Evolutionary conservation across 805 yeast genomes (phyloP).

Genomic region (Wickerhamiella spandovensis): DNA sequence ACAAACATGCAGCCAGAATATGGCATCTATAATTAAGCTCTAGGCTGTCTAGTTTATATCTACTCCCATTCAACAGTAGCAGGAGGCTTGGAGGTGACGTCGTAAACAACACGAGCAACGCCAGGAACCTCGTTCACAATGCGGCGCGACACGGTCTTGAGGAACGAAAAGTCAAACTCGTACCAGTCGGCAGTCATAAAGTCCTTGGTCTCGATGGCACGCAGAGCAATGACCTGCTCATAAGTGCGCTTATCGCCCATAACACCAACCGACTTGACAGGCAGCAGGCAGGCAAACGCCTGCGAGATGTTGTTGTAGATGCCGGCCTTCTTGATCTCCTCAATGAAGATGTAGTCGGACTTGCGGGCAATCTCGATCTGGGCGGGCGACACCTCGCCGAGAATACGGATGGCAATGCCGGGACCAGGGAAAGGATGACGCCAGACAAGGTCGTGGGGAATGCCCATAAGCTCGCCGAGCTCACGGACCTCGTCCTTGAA

Average conservation of each 20-base stretch:
- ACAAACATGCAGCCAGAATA: not conserved
- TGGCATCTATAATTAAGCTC: not conserved
- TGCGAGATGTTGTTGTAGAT: conserved; percentile 86
- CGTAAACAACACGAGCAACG: conserved; percentile 97
- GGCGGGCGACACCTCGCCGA: conserved; percentile 88
- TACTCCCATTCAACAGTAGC: conserved; percentile 99
- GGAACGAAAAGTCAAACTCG: conserved; percentile 80
- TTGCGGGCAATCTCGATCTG: conserved; percentile 96
- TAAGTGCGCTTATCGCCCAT: conserved; percentile 99
- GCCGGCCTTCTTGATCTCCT: conserved; percentile 89
- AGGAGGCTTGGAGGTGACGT: conserved; percentile 97
- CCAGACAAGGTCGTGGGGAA: conserved; percentile 96
- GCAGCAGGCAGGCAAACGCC: conserved; percentile 93
- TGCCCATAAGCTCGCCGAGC: conserved; percentile 86
- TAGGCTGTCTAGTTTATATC: conserved; percentile 5
- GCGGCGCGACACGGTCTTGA: conserved; percentile 87
- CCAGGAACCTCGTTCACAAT: conserved; percentile 98
- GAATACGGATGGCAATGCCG: conserved; percentile 95
- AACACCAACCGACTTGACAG: conserved; percentile 98
- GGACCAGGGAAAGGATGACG: conserved; percentile 99
- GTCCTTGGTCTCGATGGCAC: conserved; percentile 96
- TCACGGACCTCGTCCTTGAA: conserved; percentile 98
- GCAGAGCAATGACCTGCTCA: conserved; percentile 96
- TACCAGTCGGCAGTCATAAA: conserved; percentile 99
- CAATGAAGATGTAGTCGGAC: conserved; percentile 92